A percentile compares a stretch with the other conserved stretches of the same genome.
Evolutionary conservation across 176 grass and related monocot species (phyloP).

Genomic region (Pharus latifolius): DNA sequence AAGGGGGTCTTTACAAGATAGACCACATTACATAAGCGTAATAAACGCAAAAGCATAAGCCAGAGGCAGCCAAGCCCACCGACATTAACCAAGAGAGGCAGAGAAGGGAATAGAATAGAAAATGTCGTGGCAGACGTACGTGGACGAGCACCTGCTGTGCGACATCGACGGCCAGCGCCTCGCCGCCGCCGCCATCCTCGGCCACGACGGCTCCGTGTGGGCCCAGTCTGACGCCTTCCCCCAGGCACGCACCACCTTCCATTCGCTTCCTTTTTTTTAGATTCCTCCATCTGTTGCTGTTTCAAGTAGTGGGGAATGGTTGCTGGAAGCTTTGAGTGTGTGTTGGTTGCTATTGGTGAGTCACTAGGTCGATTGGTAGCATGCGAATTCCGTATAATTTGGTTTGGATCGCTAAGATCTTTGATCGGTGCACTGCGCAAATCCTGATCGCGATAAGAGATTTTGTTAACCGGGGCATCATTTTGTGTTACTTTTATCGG

Average conservation of each 20-base stretch:
- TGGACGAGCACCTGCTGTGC: conserved; percentile 55
- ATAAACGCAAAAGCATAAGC: background rate
- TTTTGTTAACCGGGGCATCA: too few species aligned
- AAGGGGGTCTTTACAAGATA: too few species aligned
- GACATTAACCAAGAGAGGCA: background rate
- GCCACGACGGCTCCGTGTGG: conserved; percentile 40
- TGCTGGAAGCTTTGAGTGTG: too few species aligned
- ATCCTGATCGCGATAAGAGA: too few species aligned
- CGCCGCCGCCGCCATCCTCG: conserved; percentile 42
- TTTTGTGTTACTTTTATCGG: too few species aligned
- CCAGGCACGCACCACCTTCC: background rate
- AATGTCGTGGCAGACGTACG: conserved; percentile 54
- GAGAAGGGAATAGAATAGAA: background rate
- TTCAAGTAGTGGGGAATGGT: background rate
- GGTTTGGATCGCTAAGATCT: too few species aligned
- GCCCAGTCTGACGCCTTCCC: conserved; percentile 26
- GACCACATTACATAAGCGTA: too few species aligned
- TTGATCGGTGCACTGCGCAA: too few species aligned
- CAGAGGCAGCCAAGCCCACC: background rate
- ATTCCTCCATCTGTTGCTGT: background rate
- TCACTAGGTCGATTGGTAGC: too few species aligned
- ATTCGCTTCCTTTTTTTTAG: background rate
- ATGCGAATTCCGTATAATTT: too few species aligned
- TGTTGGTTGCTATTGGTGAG: too few species aligned
- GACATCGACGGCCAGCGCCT: conserved; percentile 34